Conservation (phyloP, 805 yeast species). For the Kodamaea nitidulidarum region DNA sequence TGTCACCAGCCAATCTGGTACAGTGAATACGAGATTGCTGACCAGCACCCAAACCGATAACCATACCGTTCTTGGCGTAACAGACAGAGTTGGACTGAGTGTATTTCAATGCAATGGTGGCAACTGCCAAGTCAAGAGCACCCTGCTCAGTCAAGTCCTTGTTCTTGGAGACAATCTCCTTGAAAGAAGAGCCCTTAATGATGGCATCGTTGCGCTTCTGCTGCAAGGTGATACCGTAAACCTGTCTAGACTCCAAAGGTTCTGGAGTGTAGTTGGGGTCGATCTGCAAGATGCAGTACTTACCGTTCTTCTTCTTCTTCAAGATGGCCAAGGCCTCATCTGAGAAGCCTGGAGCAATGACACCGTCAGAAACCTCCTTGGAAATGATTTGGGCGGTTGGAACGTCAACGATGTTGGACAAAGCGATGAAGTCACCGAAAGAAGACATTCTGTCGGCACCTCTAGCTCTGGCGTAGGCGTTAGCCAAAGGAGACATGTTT, state of each 20-base stretch:
- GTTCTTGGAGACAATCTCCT: constrained; percentile 85
- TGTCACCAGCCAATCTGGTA: constrained; percentile 98
- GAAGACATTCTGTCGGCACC: constrained; percentile 99
- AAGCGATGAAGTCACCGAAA: constrained; percentile 97
- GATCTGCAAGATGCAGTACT: constrained; percentile 92
- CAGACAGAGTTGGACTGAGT: constrained; percentile 98
- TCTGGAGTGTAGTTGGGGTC: constrained; percentile 92
- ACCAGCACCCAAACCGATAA: constrained; percentile 98
- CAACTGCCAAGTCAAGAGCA: constrained; percentile 87
- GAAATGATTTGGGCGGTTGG: constrained; percentile 97
- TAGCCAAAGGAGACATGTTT: constrained; percentile 92
- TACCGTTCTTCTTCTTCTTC: constrained; percentile 92
- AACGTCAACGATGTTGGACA: constrained; percentile 91
- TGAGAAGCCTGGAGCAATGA: constrained; percentile 94
- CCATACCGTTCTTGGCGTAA: constrained; percentile 99
- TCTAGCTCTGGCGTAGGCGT: constrained; percentile 98
- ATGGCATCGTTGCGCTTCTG: constrained; percentile 98
- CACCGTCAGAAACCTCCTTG: constrained; percentile 97
- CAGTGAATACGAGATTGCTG: constrained; percentile 99
- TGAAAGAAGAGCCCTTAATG: constrained; percentile 83
- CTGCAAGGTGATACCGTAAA: constrained; percentile 90
- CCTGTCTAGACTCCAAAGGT: constrained; percentile 82
- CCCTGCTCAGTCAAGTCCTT: constrained; percentile 90
- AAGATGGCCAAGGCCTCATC: constrained; percentile 88
- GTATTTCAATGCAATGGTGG: constrained; percentile 94